A percentile compares a stretch with the other conserved stretches of the same genome.
These are phyloP conservation scores for Atalantia buxifolia DNA, from an alignment of 345 rosid species.

Conservation along the genomic window DNA sequence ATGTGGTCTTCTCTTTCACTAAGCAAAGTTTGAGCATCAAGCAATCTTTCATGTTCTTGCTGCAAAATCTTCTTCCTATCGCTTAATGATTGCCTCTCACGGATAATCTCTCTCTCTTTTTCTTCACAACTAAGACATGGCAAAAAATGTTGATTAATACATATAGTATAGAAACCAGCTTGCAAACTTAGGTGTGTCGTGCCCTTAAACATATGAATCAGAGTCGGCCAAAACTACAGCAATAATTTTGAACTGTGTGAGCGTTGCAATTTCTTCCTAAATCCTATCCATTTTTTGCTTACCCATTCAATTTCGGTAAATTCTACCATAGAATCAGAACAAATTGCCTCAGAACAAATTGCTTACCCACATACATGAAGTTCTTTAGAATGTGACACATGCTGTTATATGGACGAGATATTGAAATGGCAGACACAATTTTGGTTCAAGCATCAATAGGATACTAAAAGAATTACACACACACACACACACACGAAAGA, in stretches of 20 bases:
- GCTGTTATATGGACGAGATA: background rate
- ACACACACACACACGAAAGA: background rate
- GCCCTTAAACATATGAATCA: background rate
- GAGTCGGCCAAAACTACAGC: background rate
- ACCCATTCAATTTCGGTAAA: background rate
- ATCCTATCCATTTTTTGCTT: background rate
- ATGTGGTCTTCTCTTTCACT: conserved; percentile 85
- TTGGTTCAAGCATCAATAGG: background rate
- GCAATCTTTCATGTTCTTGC: conserved; percentile 74
- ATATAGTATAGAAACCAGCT: background rate
- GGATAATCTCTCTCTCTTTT: conserved; percentile 62
- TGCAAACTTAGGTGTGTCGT: background rate
- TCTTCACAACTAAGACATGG: conserved; percentile 62
- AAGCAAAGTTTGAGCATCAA: conserved; percentile 68
- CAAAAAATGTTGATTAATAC: conserved; percentile 6
- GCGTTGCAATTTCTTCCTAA: background rate
- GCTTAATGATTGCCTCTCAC: conserved; percentile 61
- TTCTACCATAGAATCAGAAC: background rate
- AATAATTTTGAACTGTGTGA: background rate
- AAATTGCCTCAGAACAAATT: background rate
- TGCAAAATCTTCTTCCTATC: conserved; percentile 76
- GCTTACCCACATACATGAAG: background rate
- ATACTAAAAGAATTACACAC: too few species aligned
- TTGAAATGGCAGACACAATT: background rate
- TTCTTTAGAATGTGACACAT: background rate